A percentile compares a stretch with the other conserved stretches of the same genome.
Evolutionary conservation across 345 rosid genomes (phyloP).

Genomic region (Pistacia vera): DNA sequence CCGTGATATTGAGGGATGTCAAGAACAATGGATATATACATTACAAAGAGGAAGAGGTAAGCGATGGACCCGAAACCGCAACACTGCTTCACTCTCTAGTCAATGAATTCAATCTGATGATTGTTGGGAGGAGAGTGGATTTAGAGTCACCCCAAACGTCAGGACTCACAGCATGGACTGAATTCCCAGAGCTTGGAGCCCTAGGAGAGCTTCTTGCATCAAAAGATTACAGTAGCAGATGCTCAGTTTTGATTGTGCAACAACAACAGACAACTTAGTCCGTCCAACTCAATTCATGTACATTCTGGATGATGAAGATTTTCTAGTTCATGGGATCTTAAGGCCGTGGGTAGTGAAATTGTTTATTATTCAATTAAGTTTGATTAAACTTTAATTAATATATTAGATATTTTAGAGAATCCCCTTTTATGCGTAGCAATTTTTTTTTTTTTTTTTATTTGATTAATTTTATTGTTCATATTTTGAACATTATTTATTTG

Average conservation of each 20-base stretch:
- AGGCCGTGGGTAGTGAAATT: no score
- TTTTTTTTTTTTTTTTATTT: no score
- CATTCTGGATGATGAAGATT: no score
- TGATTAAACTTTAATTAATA: no score
- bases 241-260: slow-evolving; percentile 59
- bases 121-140: slow-evolving; percentile 54
- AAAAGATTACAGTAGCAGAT: slow-evolving; percentile 36
- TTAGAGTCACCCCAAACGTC: slow-evolving; percentile 28
- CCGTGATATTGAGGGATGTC: slow-evolving; percentile 33
- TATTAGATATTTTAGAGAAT: no score
- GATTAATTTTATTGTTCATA: no score
- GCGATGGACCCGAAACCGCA: slow-evolving; percentile 41
- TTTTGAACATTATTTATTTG: no score
- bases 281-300: no score
- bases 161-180: slow-evolving; percentile 63
- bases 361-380: no score
- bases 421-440: no score
- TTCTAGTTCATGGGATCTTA: no score
- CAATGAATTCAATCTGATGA: slow-evolving; percentile 39
- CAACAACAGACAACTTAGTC: slow-evolving; percentile 33
- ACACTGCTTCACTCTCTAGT: slow-evolving; percentile 33
- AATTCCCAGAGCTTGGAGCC: slow-evolving; percentile 66
- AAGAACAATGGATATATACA: slow-evolving; percentile 11
- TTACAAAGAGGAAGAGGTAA: slow-evolving; percentile 33
- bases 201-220: slow-evolving; percentile 70